Conservation (phyloP, 345 rosid genomes). For the Populus euphratica region DNA sequence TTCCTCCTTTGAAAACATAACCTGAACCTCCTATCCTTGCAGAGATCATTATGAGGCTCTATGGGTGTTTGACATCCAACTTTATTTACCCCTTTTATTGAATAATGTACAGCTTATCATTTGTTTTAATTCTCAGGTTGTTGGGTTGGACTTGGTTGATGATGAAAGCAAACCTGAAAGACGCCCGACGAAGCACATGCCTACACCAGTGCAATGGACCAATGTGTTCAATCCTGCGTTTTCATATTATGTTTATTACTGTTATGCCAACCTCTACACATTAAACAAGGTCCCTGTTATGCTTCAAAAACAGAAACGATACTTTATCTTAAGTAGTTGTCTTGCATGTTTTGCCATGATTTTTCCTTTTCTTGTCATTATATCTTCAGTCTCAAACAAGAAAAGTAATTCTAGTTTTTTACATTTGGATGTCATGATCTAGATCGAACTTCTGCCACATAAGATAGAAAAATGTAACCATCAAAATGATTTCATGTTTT, state of each 20-base stretch:
- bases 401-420: neutral
- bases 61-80: neutral
- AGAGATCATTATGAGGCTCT: neutral
- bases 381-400: neutral
- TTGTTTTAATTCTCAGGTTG: conserved; percentile 58
- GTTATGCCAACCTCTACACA: conserved; percentile 90
- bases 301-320: neutral
- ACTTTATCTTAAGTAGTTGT: neutral
- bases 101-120: conserved; percentile 5
- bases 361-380: neutral
- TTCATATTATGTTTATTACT: conserved; percentile 90
- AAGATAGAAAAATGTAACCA: neutral
- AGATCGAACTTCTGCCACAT: neutral
- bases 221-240: conserved; percentile 93
- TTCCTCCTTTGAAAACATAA: neutral
- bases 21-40: neutral
- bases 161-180: conserved; percentile 99
- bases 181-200: conserved; percentile 99
- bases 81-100: neutral
- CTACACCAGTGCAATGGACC: conserved; percentile 98
- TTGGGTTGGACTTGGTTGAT: conserved; percentile 96
- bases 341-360: neutral
- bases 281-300: conserved; percentile 68
- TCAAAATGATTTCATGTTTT: neutral
- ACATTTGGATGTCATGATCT: neutral